phyloP scores from a whole-genome alignment of 495 filamentous ascomycete species.

The Schizothecium vesticola region DNA sequence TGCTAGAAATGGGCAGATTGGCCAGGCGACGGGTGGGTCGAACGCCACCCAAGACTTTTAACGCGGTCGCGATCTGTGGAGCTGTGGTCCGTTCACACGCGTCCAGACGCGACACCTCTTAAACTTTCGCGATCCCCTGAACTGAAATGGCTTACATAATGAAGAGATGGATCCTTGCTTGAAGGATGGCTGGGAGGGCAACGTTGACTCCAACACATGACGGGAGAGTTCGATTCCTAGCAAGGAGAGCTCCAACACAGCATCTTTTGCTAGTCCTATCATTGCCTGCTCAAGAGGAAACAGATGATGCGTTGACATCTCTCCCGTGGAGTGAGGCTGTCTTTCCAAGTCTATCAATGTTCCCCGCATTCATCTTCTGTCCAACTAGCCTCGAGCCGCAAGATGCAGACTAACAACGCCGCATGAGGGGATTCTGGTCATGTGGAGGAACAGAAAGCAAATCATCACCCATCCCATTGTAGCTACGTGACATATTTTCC shows the following conservation, averaged over 20 bases:
- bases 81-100: conserved; percentile 17
- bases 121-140: background rate
- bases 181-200: too few species aligned
- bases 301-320: background rate
- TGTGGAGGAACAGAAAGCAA: background rate
- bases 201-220: background rate
- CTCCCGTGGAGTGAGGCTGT: background rate
- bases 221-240: background rate
- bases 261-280: background rate
- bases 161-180: too few species aligned
- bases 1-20: background rate
- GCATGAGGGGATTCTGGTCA: background rate
- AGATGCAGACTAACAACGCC: too few species aligned
- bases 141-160: background rate
- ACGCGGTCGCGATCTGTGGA: conserved; percentile 20
- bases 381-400: too few species aligned
- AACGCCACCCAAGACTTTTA: conserved; percentile 22
- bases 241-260: background rate
- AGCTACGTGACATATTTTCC: too few species aligned
- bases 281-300: background rate
- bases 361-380: background rate
- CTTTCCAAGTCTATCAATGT: background rate
- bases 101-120: conserved; percentile 19
- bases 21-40: background rate
- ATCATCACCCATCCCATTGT: too few species aligned